A percentile compares a stretch with the other conserved stretches of the same genome.
phyloP scores from a whole-genome alignment of 2,329 filamentous ascomycete genomes.

The Penicillium sp. region DNA sequence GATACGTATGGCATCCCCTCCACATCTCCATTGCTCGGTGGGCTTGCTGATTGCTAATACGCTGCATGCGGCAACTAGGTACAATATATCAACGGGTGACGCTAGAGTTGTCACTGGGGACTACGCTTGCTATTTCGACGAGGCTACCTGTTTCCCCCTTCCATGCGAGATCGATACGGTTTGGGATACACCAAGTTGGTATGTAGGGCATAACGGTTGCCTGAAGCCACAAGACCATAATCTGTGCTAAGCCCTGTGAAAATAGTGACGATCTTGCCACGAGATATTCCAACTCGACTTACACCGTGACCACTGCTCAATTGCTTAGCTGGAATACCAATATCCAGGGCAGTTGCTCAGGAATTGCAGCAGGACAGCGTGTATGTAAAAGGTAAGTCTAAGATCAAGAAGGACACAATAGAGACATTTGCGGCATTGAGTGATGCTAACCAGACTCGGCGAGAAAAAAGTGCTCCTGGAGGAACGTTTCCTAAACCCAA shows the following conservation, averaged over 20 bases:
- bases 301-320: not conserved
- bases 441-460: too few relatives aligned
- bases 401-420: not conserved
- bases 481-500: not conserved
- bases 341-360: not conserved
- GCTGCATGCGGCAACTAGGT: not conserved
- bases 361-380: not conserved
- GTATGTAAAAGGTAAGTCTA: not conserved
- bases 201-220: too few relatives aligned
- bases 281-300: constrained; percentile 1
- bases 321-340: not conserved
- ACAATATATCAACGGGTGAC: constrained; percentile 1
- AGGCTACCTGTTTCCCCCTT: not conserved
- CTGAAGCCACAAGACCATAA: too few relatives aligned
- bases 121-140: not conserved
- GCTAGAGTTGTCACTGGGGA: not conserved
- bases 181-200: not conserved
- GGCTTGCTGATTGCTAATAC: not conserved
- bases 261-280: not conserved
- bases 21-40: too few relatives aligned
- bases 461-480: not conserved
- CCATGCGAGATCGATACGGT: not conserved
- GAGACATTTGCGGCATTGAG: too few relatives aligned
- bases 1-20: not conserved
- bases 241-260: not conserved